Conservation (phyloP, 2,329 filamentous ascomycete species). For the Clonostachys rhizophaga region DNA sequence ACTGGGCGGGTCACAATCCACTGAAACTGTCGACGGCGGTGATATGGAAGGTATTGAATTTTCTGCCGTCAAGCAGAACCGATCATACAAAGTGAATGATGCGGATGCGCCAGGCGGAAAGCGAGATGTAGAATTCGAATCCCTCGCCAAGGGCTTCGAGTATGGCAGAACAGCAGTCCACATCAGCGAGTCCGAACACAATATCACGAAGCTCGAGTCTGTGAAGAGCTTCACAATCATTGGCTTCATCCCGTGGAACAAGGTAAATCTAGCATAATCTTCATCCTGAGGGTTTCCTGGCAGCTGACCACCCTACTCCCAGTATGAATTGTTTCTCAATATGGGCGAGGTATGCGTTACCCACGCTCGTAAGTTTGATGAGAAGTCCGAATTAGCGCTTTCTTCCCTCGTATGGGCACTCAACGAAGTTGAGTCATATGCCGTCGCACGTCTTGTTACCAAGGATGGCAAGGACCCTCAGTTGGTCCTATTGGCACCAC, state of each 20-base stretch:
- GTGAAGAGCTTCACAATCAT: slow-evolving; percentile 72
- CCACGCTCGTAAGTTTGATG: slow-evolving; percentile 70
- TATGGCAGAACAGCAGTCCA: slow-evolving; percentile 91
- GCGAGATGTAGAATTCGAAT: slow-evolving; percentile 73
- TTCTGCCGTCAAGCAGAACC: slow-evolving; percentile 68
- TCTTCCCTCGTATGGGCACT: slow-evolving; percentile 89
- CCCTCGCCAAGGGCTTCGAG: slow-evolving; percentile 87
- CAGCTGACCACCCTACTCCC: slow-evolving; percentile 5
- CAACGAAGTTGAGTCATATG: slow-evolving; percentile 79
- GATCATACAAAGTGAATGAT: slow-evolving; percentile 78
- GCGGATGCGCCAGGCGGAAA: slow-evolving; percentile 72
- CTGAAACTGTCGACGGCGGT: slow-evolving; percentile 40
- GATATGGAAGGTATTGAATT: slow-evolving; percentile 52
- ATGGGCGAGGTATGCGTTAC: slow-evolving; percentile 80
- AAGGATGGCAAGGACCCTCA: slow-evolving; percentile 79
- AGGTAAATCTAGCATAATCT: slow-evolving; percentile 37
- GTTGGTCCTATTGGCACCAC: slow-evolving; percentile 74
- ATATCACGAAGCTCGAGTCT: slow-evolving; percentile 84
- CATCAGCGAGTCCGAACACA: slow-evolving; percentile 81
- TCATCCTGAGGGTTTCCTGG: neutral
- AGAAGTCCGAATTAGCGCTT: slow-evolving; percentile 77
- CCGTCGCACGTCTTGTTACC: slow-evolving; percentile 76
- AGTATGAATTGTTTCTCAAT: slow-evolving; percentile 81
- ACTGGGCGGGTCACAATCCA: slow-evolving; percentile 42
- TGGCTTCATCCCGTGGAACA: slow-evolving; percentile 74